Evolutionary conservation across 2,329 filamentous ascomycete genomes (phyloP).

Genomic region (Venturia asperata): DNA sequence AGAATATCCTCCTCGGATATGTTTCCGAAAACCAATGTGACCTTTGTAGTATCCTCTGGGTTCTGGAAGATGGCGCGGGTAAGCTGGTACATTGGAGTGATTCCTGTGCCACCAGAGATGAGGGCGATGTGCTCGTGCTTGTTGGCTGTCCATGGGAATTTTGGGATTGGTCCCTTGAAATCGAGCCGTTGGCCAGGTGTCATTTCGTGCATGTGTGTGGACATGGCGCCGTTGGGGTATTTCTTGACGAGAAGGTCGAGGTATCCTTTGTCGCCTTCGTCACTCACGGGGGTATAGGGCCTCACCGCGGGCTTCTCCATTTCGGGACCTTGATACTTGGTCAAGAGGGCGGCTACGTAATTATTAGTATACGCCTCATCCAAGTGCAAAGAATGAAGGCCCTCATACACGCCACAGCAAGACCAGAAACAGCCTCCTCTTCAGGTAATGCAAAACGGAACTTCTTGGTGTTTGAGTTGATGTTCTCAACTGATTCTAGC

Average conservation of each 20-base stretch:
- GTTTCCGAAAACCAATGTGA: conserved; percentile 92
- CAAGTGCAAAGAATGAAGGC: background rate
- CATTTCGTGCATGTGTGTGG: conserved; percentile 77
- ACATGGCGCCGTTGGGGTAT: conserved; percentile 90
- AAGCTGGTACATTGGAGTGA: conserved; percentile 97
- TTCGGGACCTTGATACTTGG: conserved; percentile 80
- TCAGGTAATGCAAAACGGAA: conserved; percentile 84
- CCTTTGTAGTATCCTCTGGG: conserved; percentile 93
- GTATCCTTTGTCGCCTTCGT: conserved; percentile 74
- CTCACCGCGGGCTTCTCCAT: conserved; percentile 80
- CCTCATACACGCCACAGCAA: conserved; percentile 62
- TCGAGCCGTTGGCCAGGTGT: conserved; percentile 73
- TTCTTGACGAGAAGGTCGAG: conserved; percentile 87
- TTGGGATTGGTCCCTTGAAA: conserved; percentile 92
- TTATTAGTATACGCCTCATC: background rate
- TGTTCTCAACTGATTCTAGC: conserved; percentile 65
- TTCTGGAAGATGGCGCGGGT: conserved; percentile 88
- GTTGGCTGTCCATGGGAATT: conserved; percentile 84
- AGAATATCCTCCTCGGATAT: conserved; percentile 84
- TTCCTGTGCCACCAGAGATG: conserved; percentile 91
- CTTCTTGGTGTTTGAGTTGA: conserved; percentile 95
- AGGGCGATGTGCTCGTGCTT: conserved; percentile 86
- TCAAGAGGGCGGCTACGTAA: conserved; percentile 62
- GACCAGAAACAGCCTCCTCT: conserved; percentile 73
- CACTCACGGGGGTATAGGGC: conserved; percentile 87